Conservation (phyloP, 1,139 yeast species). For the Pichia sp. region DNA sequence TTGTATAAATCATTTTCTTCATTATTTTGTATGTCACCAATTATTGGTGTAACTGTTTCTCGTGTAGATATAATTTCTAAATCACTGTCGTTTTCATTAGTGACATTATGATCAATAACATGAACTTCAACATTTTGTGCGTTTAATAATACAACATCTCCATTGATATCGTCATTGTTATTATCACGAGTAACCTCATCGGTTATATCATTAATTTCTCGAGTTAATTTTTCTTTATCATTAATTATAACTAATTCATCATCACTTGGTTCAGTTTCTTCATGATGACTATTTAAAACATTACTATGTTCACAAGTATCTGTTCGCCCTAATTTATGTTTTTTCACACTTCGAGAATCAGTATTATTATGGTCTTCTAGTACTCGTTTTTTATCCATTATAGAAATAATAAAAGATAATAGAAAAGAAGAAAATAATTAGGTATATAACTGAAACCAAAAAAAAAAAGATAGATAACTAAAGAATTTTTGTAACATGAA, state of each 20-base stretch:
- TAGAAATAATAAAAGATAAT: not conserved
- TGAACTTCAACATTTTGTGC: not conserved
- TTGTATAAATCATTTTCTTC: no score
- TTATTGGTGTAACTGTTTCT: not conserved
- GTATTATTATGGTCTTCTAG: not conserved
- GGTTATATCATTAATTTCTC: no score
- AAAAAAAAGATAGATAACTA: no score
- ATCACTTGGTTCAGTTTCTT: not conserved
- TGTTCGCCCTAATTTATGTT: not conserved
- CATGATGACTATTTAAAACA: not conserved
- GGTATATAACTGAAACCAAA: no score
- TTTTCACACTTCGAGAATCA: not conserved
- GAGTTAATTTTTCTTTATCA: no score
- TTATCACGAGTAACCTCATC: no score
- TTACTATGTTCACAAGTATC: not conserved
- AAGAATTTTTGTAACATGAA: no score
- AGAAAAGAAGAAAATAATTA: no score
- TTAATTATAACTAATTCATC: not conserved
- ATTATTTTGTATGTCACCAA: not conserved
- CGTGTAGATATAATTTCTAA: constrained; percentile 5
- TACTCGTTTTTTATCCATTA: not conserved
- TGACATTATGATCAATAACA: not conserved
- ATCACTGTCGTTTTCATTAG: not conserved
- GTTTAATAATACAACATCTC: not conserved
- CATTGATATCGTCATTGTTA: no score